Evolutionary conservation across 2,329 filamentous ascomycete species (phyloP), one percentile per base, ranked within the genome.

Genomic region (Fusarium avenaceum): DNA sequence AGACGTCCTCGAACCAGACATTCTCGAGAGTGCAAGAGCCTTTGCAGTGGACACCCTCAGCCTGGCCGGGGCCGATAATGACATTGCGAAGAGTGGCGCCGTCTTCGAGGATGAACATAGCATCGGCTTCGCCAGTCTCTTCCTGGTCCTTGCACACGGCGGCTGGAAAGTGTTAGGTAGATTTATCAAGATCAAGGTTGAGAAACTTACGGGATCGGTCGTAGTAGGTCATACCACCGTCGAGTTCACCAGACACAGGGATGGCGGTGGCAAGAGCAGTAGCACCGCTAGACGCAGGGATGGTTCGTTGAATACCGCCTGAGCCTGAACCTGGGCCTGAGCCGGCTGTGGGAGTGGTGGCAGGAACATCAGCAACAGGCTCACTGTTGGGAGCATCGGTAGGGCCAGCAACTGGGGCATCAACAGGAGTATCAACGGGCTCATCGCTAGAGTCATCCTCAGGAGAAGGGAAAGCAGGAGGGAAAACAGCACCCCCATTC

Each of bases 71-170:
- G 8, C 85, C 83, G 55, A 86, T 86, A 71, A 86, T 84, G 71
- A 84, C 83, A 71, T 86, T 86, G 61, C 79, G 81, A 26, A 86
- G 73, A n/a, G 80, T 84, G 38, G 80, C 85, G 45, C 84, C 84
- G 48, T 82, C 78, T 72, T 81, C 78, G 56, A 87, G 77, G 60
- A 84, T 78, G 80, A 87, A 86, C 72, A 87, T 83, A 43, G 85
- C 81, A 59, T 71, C 71, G 13, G 52, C 60, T 39, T 74, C 66
- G 8, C 73, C 69, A 3, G 70, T 75, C 57, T 75, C 76, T 13
- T 63, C 57, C 50, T 78, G 74, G 3, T 68, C 76, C 22, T 72
- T 42, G 55, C 75, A 78, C 32, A 72, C 63, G 8, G 56, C 51
- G 43, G 70, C 70, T 73, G n/a, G 7, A 38, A 14, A 15, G 14